Evolutionary conservation across 345 rosid genomes (phyloP).

Genomic region (Pseudoturritis turrita): DNA sequence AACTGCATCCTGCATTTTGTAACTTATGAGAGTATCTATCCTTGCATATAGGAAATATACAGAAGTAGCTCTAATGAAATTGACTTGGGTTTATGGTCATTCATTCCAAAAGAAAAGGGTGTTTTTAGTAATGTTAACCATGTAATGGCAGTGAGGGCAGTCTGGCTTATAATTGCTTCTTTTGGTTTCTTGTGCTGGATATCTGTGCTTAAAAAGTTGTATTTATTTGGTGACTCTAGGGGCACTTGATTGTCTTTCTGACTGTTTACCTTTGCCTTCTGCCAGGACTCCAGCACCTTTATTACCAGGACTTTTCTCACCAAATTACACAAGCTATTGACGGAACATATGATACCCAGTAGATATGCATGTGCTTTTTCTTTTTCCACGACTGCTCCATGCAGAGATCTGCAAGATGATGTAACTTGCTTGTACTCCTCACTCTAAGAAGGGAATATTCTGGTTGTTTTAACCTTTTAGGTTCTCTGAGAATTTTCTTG

Average conservation of each 20-base stretch:
- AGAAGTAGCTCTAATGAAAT: not conserved
- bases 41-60: slow-evolving; percentile 3
- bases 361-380: slow-evolving; percentile 87
- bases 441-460: not conserved
- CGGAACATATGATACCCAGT: slow-evolving; percentile 55
- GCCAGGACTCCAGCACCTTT: slow-evolving; percentile 59
- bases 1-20: slow-evolving; percentile 5
- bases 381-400: slow-evolving; percentile 47
- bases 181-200: slow-evolving; percentile 2
- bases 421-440: slow-evolving; percentile 37
- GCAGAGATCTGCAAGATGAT: slow-evolving; percentile 57
- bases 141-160: not conserved
- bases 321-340: slow-evolving; percentile 59
- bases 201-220: not conserved
- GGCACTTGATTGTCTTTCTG: slow-evolving; percentile 18
- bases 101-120: not conserved
- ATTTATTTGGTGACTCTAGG: slow-evolving; percentile 2
- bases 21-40: slow-evolving; percentile 9
- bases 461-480: slow-evolving; percentile 11
- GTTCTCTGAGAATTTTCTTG: slow-evolving; percentile 21
- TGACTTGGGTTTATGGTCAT: slow-evolving; percentile 10
- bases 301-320: slow-evolving; percentile 56
- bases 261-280: slow-evolving; percentile 11
- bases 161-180: slow-evolving; percentile 12
- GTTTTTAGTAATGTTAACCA: slow-evolving; percentile 6